A percentile compares a stretch with the other conserved stretches of the same genome.
Conservation (phyloP, 1,284 basidiomycete genomes). For the Rhodotorula sp. region DNA sequence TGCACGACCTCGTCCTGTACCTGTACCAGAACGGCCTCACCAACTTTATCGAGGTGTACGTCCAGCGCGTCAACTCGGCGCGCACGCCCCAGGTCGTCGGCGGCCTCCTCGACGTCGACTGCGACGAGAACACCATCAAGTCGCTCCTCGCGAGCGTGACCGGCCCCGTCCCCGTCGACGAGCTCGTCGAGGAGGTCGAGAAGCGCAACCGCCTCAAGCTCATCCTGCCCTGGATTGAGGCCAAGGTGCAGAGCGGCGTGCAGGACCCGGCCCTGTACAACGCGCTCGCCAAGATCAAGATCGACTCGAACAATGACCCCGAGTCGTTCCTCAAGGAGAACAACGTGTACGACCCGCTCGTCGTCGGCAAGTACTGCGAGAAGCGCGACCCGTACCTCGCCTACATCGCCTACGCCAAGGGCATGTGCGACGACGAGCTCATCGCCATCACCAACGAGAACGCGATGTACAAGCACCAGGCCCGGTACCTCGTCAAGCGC, state of each 20-base stretch:
- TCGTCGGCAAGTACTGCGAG: conserved; percentile 99
- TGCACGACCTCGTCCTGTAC: conserved; percentile 98
- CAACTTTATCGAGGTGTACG: conserved; percentile 99
- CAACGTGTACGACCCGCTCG: conserved; percentile 94
- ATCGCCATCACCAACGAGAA: conserved; percentile 98
- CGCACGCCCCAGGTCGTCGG: conserved; percentile 98
- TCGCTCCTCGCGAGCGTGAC: conserved; percentile 88
- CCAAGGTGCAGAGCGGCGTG: conserved; percentile 85
- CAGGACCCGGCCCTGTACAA: conserved; percentile 94
- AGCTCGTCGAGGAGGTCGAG: conserved; percentile 96
- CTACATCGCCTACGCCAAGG: conserved; percentile 99
- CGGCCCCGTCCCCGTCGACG: conserved; percentile 96
- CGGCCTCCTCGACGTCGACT: conserved; percentile 95
- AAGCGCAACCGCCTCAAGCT: conserved; percentile 94
- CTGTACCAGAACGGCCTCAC: conserved; percentile 96
- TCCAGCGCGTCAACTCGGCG: conserved; percentile 95
- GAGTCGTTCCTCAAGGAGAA: conserved; percentile 98
- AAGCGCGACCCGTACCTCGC: conserved; percentile 97
- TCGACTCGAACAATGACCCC: conserved; percentile 98
- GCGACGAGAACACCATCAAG: conserved; percentile 96
- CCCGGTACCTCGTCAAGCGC: conserved; percentile 95
- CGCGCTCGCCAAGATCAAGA: conserved; percentile 96
- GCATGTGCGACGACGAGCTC: conserved; percentile 97
- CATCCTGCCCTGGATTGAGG: conserved; percentile 95
- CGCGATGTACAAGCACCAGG: conserved; percentile 99